Evolutionary conservation across 164 flowering plant genomes (phyloP).

Genomic region (Sedum album): DNA sequence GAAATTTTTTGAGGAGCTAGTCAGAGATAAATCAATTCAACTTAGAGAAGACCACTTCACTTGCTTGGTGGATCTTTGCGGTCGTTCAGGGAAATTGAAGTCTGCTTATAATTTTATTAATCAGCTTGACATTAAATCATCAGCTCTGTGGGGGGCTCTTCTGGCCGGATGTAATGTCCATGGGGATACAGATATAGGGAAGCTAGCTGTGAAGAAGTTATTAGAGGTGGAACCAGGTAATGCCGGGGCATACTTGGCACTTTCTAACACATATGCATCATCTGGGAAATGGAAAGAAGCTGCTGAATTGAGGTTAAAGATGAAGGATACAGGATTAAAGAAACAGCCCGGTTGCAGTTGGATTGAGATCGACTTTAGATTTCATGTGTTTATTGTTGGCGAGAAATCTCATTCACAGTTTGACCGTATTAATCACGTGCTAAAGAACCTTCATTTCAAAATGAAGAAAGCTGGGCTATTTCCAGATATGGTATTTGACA

Average conservation of each 20-base stretch:
- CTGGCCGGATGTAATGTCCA: constrained; percentile 29
- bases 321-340: constrained; percentile 29
- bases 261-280: constrained; percentile 27
- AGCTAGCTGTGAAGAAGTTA: constrained; percentile 22
- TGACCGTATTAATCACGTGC: constrained; percentile 15
- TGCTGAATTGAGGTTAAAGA: constrained; percentile 19
- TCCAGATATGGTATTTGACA: not conserved
- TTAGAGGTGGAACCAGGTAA: constrained; percentile 22
- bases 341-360: constrained; percentile 39
- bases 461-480: constrained; percentile 18
- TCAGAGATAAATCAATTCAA: constrained; percentile 17
- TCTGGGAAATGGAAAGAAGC: constrained; percentile 30
- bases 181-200: constrained; percentile 17
- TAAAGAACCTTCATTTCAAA: constrained; percentile 20
- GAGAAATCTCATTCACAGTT: constrained; percentile 22
- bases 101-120: constrained; percentile 20
- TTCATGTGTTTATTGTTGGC: constrained; percentile 28
- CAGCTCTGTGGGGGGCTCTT: constrained; percentile 27
- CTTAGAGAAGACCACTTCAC: constrained; percentile 26
- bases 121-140: constrained; percentile 16
- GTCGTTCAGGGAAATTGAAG: constrained; percentile 24
- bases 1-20: constrained; percentile 20
- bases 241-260: constrained; percentile 17
- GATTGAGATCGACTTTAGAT: constrained; percentile 25
- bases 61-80: constrained; percentile 27